A percentile compares a stretch with the other conserved stretches of the same genome.
Evolutionary conservation across 257 asterid genomes (phyloP).

Genomic region (Primulina tabacum): DNA sequence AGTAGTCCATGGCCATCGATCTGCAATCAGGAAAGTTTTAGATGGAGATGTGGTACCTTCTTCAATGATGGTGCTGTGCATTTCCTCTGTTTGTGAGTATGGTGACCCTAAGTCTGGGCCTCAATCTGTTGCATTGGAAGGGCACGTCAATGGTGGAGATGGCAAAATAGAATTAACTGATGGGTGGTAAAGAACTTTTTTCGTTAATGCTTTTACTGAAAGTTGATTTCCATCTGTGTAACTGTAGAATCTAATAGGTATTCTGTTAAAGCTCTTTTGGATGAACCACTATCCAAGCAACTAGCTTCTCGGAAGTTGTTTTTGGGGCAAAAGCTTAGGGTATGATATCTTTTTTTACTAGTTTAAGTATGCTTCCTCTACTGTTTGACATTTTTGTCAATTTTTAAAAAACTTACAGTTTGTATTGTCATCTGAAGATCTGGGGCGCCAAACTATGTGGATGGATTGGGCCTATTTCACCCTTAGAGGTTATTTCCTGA

Average conservation of each 20-base stretch:
- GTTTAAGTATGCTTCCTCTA: slow-evolving; percentile 23
- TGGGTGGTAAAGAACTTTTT: slow-evolving; percentile 77
- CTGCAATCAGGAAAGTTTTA: slow-evolving; percentile 74
- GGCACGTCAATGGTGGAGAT: slow-evolving; percentile 31
- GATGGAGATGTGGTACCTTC: slow-evolving; percentile 91
- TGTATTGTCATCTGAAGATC: slow-evolving; percentile 73
- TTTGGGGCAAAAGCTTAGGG: slow-evolving; percentile 94
- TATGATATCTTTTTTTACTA: slow-evolving; percentile 32
- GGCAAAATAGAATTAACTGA: slow-evolving; percentile 79
- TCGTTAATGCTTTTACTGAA: slow-evolving; percentile 19
- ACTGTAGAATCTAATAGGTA: slow-evolving; percentile 55
- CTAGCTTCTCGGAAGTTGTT: slow-evolving; percentile 78
- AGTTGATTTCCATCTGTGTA: slow-evolving; percentile 23
- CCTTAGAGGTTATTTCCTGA: slow-evolving; percentile 63
- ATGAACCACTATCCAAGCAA: slow-evolving; percentile 62
- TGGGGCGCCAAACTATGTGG: slow-evolving; percentile 92
- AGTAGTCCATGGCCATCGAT: slow-evolving; percentile 87
- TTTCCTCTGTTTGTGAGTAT: slow-evolving; percentile 58
- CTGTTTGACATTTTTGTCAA: slow-evolving; percentile 31
- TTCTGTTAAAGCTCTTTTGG: slow-evolving; percentile 68
- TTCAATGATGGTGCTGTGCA: slow-evolving; percentile 77
- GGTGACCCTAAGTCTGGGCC: slow-evolving; percentile 33
- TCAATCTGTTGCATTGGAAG: slow-evolving; percentile 37
- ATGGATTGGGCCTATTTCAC: slow-evolving; percentile 82
- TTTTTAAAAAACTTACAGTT: slow-evolving; percentile 48